Evolutionary conservation across 75 land plant species (phyloP), one percentile per base, ranked within the genome.

Genomic region (Chamaecyparis obtusa): DNA sequence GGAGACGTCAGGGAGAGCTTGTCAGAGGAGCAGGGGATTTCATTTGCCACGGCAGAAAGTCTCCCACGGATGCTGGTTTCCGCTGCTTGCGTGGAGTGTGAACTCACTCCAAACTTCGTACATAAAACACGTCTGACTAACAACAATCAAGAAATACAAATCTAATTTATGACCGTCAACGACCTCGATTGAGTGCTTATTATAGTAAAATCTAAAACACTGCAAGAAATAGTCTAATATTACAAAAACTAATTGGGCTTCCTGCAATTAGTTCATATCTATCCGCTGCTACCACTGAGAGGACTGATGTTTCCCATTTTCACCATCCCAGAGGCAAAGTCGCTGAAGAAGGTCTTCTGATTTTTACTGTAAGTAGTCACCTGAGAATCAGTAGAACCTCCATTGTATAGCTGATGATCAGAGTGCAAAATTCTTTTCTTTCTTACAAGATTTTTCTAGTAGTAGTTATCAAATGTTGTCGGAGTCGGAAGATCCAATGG

Each of bases 381-480:
- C 9, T 81, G 69, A 33, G 44, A 32, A 71, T 51, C 30, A 0
- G 5, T 17, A 71, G 87, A 69, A 36, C 49, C 44, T 54, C 85
- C 84, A 9, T 88, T 39, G 9, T 16, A 69, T 5, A 90, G 89
- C 7, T 49, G 76, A 51, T 88, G 79, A 89, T 90, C 91, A 2
- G 91, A 90, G 7, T 49, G 74, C 19, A 90, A 36, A 8, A 90
- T 56, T 2, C 91, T 89, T 74, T 90, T 88, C 51, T 85, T 78
- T 5, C 9, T 13, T 36, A 60, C 17, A 27, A 90, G 83, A 36
- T 90, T 88, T 44, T 24, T 67, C 85, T 85, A 90, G 87, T 90
- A 90, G 71, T 32, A 35, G 76, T 90, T 90, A 48, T 90, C 91
- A 81, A 90, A 85, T 15, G 48, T 64, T 83, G 69, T 85, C 9